phyloP scores from a whole-genome alignment of 345 rosid species.

The Pseudoturritis turrita region DNA sequence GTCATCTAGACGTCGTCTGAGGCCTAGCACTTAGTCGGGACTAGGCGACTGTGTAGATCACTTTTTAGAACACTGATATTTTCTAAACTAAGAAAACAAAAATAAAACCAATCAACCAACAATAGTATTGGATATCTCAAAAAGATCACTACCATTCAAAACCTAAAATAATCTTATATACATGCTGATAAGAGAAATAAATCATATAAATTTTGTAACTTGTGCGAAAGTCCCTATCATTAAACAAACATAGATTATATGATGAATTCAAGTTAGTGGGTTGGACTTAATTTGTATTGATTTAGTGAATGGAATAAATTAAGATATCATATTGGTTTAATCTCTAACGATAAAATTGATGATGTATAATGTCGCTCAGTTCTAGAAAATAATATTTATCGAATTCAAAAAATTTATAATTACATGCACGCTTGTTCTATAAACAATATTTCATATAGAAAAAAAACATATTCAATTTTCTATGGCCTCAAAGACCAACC shows the following conservation, averaged over 20 bases:
- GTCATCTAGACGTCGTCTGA: too few relatives aligned
- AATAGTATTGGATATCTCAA: too few relatives aligned
- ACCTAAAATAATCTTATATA: too few relatives aligned
- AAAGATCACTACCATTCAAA: too few relatives aligned
- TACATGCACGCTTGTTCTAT: slow-evolving; percentile 16
- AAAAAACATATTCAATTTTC: background rate
- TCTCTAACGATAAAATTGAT: slow-evolving; percentile 26
- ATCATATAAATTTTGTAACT: background rate
- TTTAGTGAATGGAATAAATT: slow-evolving; percentile 23
- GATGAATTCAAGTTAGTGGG: slow-evolving; percentile 22
- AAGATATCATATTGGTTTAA: slow-evolving; percentile 26
- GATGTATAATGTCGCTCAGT: slow-evolving; percentile 2
- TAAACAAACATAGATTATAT: slow-evolving; percentile 20
- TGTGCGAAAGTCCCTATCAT: slow-evolving; percentile 6
- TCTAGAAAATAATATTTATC: background rate
- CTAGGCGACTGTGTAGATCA: too few relatives aligned
- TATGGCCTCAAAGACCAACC: slow-evolving; percentile 17
- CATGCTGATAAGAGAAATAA: slow-evolving; percentile 10
- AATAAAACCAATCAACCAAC: too few relatives aligned
- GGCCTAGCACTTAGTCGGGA: too few relatives aligned
- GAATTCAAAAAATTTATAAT: background rate
- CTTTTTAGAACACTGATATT: too few relatives aligned
- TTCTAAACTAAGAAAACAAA: too few relatives aligned
- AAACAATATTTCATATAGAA: background rate
- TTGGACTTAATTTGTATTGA: slow-evolving; percentile 1